Evolutionary conservation across 345 rosid species (phyloP), one percentile per base, ranked within the genome.

Genomic region (Triadica sebifera): DNA sequence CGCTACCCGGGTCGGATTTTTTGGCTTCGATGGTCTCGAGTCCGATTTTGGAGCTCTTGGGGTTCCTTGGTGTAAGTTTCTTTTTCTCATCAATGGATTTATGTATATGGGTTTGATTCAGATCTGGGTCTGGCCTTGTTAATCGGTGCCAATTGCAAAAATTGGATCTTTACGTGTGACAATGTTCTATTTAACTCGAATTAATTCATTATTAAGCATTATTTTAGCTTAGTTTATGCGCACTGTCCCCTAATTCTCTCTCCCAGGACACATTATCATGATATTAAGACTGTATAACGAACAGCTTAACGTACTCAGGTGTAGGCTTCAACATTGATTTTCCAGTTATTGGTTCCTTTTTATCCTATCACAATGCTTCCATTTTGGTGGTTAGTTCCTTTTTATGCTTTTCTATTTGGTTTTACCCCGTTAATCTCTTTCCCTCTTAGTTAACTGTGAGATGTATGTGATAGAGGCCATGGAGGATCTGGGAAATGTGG

Each of bases 21-120:
- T 86, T 76, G 93, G 91, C 1, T 68, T 89, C 51, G 97, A 91
- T 41, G 97, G 94, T 3, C 84, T 90, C 55, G 98, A 88, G 60
- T 91, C 96, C 29, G 97, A 93, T 72, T 96, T 96, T 75, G 99
- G 96, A 22, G 83, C 82, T 76, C 90, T 96, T 25, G 99, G 99
- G 71, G 99, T 91, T 76, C 99, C 99, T 81, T 96, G 98, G 97
- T 95, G 99, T 95, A 91, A 89, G 98, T 64, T 24, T 73, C 43
- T 10, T 22, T 64, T 22, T 20, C 39, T 45, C 13, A 16, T 66
- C 0, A 17, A 1, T 64, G 9, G 11, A 3, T 57, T n/a, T 67
- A 5, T 19, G 46, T 19, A 49, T 38, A 0, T 52, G 59, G 71
- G 47, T 57, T 41, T 51, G 61, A 22, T 38, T 60, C 39, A 60